Conservation (phyloP, 2,329 filamentous ascomycete species). For the Aspergillus flavus region DNA sequence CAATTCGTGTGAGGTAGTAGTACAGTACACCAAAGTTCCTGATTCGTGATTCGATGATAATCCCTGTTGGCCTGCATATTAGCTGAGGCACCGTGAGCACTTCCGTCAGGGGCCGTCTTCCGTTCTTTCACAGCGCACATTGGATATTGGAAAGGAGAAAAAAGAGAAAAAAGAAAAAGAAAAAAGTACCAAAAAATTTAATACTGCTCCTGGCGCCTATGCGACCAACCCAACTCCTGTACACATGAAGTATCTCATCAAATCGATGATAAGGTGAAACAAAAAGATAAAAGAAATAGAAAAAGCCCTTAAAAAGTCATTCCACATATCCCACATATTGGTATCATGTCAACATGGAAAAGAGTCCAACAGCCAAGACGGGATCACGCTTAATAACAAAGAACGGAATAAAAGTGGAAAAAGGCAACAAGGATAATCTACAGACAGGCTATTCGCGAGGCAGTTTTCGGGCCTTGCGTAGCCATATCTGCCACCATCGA, state of each 20-base stretch:
- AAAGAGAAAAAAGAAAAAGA: not conserved
- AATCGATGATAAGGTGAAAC: constrained; percentile 1
- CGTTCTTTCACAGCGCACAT: not conserved
- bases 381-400: constrained; percentile 13
- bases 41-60: constrained; percentile 6
- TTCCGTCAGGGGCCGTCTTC: not conserved
- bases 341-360: constrained; percentile 29
- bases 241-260: constrained; percentile 7
- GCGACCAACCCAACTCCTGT: constrained; percentile 11
- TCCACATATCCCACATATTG: constrained; percentile 29
- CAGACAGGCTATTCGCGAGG: constrained; percentile 12
- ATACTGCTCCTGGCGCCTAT: constrained; percentile 10
- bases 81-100: not conserved
- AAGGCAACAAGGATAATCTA: not conserved
- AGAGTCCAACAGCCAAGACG: constrained; percentile 13
- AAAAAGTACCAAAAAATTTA: not conserved
- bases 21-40: constrained; percentile 11
- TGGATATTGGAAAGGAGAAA: not conserved
- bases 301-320: constrained; percentile 19
- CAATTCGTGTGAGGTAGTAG: constrained; percentile 21
- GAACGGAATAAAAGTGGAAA: constrained; percentile 1
- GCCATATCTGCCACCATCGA: constrained; percentile 63
- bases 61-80: constrained; percentile 6
- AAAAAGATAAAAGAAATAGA: constrained; percentile 8
- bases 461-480: constrained; percentile 40